Conservation (phyloP, 2,329 filamentous ascomycete genomes). For the Chrysosporium keratinophilum region DNA sequence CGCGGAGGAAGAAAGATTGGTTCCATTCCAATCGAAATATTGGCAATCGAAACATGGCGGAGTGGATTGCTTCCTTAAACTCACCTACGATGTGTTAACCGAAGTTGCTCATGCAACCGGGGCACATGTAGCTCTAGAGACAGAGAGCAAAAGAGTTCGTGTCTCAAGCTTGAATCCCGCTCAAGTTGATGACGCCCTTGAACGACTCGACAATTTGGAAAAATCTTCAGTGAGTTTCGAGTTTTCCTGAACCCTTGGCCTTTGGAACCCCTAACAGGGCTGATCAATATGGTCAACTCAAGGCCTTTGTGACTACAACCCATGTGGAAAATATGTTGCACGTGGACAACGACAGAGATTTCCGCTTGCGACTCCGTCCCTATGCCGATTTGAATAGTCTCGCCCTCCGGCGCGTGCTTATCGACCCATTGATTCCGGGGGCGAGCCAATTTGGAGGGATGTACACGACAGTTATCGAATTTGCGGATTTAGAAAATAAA, state of each 20-base stretch:
- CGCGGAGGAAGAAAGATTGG: not conserved
- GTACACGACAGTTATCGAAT: slow-evolving; percentile 20
- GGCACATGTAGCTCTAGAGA: slow-evolving; percentile 20
- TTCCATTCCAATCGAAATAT: slow-evolving; percentile 16
- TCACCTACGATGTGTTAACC: slow-evolving; percentile 17
- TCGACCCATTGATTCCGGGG: slow-evolving; percentile 16
- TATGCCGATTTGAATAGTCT: slow-evolving; percentile 19
- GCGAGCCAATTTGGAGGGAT: slow-evolving; percentile 18
- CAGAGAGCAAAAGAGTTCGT: slow-evolving; percentile 20
- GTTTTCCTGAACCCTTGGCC: not conserved
- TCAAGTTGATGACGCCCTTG: slow-evolving; percentile 24
- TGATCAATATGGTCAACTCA: slow-evolving; percentile 2
- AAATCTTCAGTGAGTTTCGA: slow-evolving; percentile 21
- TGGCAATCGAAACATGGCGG: slow-evolving; percentile 20
- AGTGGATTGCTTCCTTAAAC: slow-evolving; percentile 20
- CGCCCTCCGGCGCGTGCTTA: slow-evolving; percentile 20
- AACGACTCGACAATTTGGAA: slow-evolving; percentile 23
- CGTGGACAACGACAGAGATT: slow-evolving; percentile 3
- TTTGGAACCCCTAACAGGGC: not conserved
- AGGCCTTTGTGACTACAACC: slow-evolving; percentile 19
- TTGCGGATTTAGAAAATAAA: slow-evolving; percentile 16
- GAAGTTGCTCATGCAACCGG: slow-evolving; percentile 23
- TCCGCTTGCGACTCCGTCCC: slow-evolving; percentile 17
- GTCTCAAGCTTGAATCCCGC: slow-evolving; percentile 19
- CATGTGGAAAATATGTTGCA: slow-evolving; percentile 19